phyloP scores from a whole-genome alignment of 2,329 filamentous ascomycete species.

The Aureobasidium sp. region DNA sequence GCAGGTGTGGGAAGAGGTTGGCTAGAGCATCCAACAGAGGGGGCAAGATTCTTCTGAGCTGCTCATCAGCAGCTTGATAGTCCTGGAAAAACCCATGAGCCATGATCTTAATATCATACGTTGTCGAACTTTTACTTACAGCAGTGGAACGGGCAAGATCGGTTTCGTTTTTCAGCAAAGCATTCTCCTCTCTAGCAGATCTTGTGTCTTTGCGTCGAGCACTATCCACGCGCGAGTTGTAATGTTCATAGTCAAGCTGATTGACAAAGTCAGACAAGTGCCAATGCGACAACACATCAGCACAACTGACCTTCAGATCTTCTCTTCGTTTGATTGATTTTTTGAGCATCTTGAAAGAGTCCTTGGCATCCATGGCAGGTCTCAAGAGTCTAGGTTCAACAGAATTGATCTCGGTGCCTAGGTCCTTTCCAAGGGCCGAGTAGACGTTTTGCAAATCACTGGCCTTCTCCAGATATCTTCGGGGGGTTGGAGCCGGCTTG shows the following conservation, averaged over 20 bases:
- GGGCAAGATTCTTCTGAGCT: conserved; percentile 64
- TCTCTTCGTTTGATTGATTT: conserved; percentile 82
- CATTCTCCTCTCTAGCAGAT: conserved; percentile 65
- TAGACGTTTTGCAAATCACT: conserved; percentile 60
- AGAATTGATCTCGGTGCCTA: conserved; percentile 62
- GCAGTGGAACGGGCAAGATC: conserved; percentile 61
- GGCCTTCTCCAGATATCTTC: conserved; percentile 56
- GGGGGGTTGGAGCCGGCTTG: conserved; percentile 54
- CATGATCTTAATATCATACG: not conserved
- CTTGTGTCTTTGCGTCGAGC: conserved; percentile 63
- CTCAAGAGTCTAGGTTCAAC: conserved; percentile 65
- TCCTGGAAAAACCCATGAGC: conserved; percentile 34
- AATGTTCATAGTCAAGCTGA: conserved; percentile 74
- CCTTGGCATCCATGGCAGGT: conserved; percentile 63
- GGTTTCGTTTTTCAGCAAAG: conserved; percentile 62
- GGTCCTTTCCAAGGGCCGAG: conserved; percentile 61
- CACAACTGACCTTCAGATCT: conserved; percentile 37
- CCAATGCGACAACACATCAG: too few relatives aligned
- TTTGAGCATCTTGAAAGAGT: conserved; percentile 62
- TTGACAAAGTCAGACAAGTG: conserved; percentile 23
- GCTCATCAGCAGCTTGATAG: conserved; percentile 68
- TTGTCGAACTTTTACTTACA: conserved; percentile 36
- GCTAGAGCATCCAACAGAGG: conserved; percentile 64
- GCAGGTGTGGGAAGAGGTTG: conserved; percentile 64
- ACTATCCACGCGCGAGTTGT: conserved; percentile 63